Evolutionary conservation across 495 filamentous ascomycete species (phyloP).

Genomic region (Jackrogersella multiformis): DNA sequence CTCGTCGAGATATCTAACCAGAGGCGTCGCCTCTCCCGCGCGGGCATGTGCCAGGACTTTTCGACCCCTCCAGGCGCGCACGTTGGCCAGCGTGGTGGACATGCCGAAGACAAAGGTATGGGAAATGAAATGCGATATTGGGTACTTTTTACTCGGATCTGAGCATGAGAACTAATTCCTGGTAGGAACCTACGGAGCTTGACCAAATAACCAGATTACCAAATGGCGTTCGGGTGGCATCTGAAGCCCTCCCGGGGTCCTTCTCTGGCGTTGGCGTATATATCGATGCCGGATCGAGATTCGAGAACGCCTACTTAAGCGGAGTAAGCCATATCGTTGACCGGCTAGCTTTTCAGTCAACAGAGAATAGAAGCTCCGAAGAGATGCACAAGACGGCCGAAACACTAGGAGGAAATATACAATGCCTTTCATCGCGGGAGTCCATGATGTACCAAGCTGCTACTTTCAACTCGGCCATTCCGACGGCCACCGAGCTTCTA

Average conservation of each 20-base stretch:
- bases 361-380: constrained; percentile 73
- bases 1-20: constrained; percentile 33
- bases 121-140: neutral
- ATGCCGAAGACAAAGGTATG: constrained; percentile 43
- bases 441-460: constrained; percentile 99
- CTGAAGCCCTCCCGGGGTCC: constrained; percentile 92
- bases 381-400: constrained; percentile 89
- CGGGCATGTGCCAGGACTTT: constrained; percentile 23
- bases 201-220: constrained; percentile 89
- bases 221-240: constrained; percentile 95
- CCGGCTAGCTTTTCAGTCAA: constrained; percentile 95
- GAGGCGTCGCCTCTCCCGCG: constrained; percentile 40
- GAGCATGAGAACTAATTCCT: constrained; percentile 28
- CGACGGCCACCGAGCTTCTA: constrained; percentile 81
- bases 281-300: constrained; percentile 94
- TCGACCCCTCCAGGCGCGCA: constrained; percentile 33
- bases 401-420: constrained; percentile 90
- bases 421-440: constrained; percentile 94
- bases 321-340: constrained; percentile 98
- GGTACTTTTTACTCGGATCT: neutral
- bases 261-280: constrained; percentile 97
- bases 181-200: constrained; percentile 85
- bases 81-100: constrained; percentile 39
- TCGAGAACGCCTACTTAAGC: constrained; percentile 84
- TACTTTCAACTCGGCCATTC: constrained; percentile 94